These are phyloP conservation scores for Dalbergia cultrata DNA, from an alignment of 306 rosid species.

Conservation along the genomic window DNA sequence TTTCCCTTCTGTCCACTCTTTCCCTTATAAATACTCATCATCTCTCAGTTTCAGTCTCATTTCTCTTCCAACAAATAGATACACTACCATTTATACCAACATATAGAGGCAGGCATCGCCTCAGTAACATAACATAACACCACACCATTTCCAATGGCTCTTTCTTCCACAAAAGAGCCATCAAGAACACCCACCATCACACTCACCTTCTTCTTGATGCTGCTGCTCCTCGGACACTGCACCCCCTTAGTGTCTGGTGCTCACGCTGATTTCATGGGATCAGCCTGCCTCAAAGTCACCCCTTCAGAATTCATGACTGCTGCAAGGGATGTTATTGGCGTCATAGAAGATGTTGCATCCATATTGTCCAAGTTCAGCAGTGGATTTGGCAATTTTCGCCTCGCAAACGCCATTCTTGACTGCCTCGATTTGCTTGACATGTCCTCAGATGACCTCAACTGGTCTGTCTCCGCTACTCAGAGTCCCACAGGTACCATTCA, in stretches of 20 bases:
- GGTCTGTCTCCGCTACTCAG: conserved; percentile 70
- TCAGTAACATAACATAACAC: too few species aligned
- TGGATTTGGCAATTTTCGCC: conserved; percentile 54
- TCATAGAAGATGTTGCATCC: conserved; percentile 51
- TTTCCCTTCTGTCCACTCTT: neutral
- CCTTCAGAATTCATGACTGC: conserved; percentile 55
- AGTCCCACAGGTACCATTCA: conserved; percentile 56
- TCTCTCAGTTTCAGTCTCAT: neutral
- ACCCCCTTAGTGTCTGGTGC: conserved; percentile 1
- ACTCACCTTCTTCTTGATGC: conserved; percentile 22
- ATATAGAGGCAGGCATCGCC: neutral
- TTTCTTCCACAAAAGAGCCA: conserved; percentile 21
- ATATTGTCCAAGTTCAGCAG: conserved; percentile 58
- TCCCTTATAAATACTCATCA: conserved; percentile 46
- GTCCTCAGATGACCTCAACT: conserved; percentile 59
- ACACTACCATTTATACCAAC: neutral
- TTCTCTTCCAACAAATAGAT: neutral
- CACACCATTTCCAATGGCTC: conserved; percentile 43
- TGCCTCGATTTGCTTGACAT: conserved; percentile 76
- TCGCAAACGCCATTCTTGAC: conserved; percentile 72
- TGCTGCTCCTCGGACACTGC: conserved; percentile 35
- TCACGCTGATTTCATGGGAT: neutral
- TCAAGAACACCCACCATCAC: neutral
- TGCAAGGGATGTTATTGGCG: conserved; percentile 39
- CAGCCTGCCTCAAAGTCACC: conserved; percentile 61